Evolutionary conservation across 345 rosid genomes (phyloP).

Genomic region (Boechera retrofracta): DNA sequence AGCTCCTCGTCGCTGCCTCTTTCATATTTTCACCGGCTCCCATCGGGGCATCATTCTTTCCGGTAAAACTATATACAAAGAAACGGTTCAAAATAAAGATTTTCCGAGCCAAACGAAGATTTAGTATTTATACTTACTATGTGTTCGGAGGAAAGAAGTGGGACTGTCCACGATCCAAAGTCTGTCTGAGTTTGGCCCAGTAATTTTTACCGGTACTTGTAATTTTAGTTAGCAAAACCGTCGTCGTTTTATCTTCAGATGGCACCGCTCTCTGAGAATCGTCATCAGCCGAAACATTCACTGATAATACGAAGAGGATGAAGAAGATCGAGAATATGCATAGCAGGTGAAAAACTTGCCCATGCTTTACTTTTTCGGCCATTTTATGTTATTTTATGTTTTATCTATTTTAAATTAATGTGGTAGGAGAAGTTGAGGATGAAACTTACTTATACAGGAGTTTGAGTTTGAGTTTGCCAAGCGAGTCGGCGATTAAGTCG

Average conservation of each 20-base stretch:
- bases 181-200: conserved; percentile 42
- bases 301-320: conserved; percentile 11
- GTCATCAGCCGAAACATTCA: conserved; percentile 33
- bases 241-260: conserved; percentile 35
- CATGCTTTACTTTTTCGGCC: conserved; percentile 14
- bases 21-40: conserved; percentile 42
- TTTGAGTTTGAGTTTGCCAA: not conserved
- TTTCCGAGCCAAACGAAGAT: not conserved
- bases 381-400: not conserved
- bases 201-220: conserved; percentile 31
- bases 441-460: not conserved
- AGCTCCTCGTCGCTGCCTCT: conserved; percentile 45
- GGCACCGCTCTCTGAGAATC: conserved; percentile 14
- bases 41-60: conserved; percentile 28
- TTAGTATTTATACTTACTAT: conserved; percentile 34
- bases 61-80: conserved; percentile 32
- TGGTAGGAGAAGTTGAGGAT: not conserved
- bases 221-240: conserved; percentile 36
- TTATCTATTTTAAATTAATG: not conserved
- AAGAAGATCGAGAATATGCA: conserved; percentile 22
- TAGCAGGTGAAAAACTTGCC: conserved; percentile 9
- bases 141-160: conserved; percentile 42
- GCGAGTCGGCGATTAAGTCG: conserved; percentile 38
- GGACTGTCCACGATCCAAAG: conserved; percentile 41
- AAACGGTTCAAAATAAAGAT: not conserved